A percentile compares a stretch with the other conserved stretches of the same genome.
Conservation (phyloP, 2,329 filamentous ascomycete species). For the Cercospora beticola region DNA sequence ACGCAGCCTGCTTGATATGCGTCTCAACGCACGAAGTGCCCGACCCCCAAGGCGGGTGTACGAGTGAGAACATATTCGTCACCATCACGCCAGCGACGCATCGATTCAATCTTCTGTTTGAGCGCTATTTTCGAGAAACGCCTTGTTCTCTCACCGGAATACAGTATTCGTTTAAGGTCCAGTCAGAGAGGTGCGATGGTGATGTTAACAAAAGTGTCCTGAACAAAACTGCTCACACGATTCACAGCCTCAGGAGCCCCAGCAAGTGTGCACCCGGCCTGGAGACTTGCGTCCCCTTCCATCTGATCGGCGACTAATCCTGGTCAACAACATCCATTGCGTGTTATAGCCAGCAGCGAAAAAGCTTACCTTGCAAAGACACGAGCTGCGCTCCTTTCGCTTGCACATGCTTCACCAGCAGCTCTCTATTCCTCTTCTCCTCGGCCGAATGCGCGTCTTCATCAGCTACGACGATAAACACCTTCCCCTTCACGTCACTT, state of each 20-base stretch:
- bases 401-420: neutral
- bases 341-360: neutral
- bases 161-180: too few relatives aligned
- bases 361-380: neutral
- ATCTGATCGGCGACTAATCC: neutral
- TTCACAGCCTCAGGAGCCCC: neutral
- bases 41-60: too few relatives aligned
- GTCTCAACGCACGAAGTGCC: too few relatives aligned
- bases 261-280: neutral
- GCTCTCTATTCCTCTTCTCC: neutral
- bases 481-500: constrained; percentile 1
- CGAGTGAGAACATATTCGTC: neutral
- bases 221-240: neutral
- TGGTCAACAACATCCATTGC: neutral
- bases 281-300: neutral
- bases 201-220: neutral
- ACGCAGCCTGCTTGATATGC: too few relatives aligned
- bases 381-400: neutral
- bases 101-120: neutral
- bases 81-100: neutral
- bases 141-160: too few relatives aligned
- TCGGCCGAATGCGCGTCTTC: neutral
- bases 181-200: neutral
- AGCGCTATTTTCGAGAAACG: neutral
- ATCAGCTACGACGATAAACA: neutral